Evolutionary conservation across 2,329 filamentous ascomycete species (phyloP).

Genomic region (Clonostachys chloroleuca): DNA sequence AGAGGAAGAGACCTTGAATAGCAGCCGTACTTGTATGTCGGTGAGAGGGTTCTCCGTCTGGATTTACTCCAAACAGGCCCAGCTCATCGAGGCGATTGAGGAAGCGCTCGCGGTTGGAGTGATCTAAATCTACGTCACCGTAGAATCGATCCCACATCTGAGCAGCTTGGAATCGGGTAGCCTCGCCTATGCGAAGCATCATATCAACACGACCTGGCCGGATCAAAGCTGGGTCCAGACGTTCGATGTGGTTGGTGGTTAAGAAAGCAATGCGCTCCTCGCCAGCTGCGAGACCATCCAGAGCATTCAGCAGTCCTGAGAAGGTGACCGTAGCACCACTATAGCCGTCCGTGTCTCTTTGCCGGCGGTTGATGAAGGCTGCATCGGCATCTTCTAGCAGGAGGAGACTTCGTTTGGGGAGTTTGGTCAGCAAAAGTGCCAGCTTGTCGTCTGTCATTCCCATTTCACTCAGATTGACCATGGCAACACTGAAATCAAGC

Average conservation of each 20-base stretch:
- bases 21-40: slow-evolving; percentile 78
- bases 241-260: slow-evolving; percentile 91
- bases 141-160: slow-evolving; percentile 96
- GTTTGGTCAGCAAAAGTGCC: slow-evolving; percentile 79
- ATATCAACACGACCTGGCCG: slow-evolving; percentile 91
- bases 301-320: slow-evolving; percentile 78
- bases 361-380: slow-evolving; percentile 78
- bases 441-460: slow-evolving; percentile 87
- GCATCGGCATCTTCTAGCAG: slow-evolving; percentile 89
- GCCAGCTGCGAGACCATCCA: slow-evolving; percentile 90
- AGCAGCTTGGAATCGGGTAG: slow-evolving; percentile 77
- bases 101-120: slow-evolving; percentile 62
- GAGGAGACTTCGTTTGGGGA: slow-evolving; percentile 78
- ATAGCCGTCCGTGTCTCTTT: slow-evolving; percentile 78
- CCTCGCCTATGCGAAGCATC: slow-evolving; percentile 85
- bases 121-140: slow-evolving; percentile 68
- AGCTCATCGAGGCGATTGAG: slow-evolving; percentile 64
- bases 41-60: slow-evolving; percentile 38
- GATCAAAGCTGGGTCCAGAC: slow-evolving; percentile 83
- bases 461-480: slow-evolving; percentile 85
- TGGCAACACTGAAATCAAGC: slow-evolving; percentile 86
- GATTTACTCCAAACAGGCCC: slow-evolving; percentile 60
- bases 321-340: slow-evolving; percentile 88
- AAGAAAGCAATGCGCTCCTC: slow-evolving; percentile 93
- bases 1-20: slow-evolving; percentile 89